A percentile compares a stretch with the other conserved stretches of the same genome.
phyloP scores from a whole-genome alignment of 2,329 filamentous ascomycete species.

The Colletotrichum magnum region DNA sequence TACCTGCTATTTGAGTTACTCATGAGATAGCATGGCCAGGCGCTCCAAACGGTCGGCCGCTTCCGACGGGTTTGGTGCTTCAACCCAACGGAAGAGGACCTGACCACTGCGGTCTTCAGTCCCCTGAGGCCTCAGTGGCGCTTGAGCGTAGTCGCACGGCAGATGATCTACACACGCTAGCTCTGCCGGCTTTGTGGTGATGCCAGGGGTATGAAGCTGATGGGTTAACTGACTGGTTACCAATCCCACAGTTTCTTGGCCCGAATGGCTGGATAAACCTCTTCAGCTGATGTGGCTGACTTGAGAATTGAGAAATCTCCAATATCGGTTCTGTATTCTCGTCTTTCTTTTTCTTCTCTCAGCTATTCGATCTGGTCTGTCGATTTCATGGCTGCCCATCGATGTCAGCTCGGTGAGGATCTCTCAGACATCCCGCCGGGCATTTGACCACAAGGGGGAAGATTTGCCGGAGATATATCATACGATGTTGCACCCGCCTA shows the following conservation, averaged over 20 bases:
- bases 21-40: background rate
- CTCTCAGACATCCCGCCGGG: constrained; percentile 7
- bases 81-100: background rate
- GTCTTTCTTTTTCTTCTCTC: too few species aligned
- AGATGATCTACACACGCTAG: constrained; percentile 3
- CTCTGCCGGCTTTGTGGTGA: background rate
- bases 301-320: too few species aligned
- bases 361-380: too few species aligned
- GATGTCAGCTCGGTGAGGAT: background rate
- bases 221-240: background rate
- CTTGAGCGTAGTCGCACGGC: constrained; percentile 8
- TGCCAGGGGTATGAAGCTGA: background rate
- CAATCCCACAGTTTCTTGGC: background rate
- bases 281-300: too few species aligned
- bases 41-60: background rate
- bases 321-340: too few species aligned
- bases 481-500: background rate
- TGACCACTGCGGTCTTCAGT: background rate
- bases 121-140: background rate
- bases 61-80: background rate
- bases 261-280: too few species aligned
- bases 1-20: background rate
- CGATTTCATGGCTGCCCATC: background rate
- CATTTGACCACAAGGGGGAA: background rate
- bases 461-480: constrained; percentile 11